phyloP scores from a whole-genome alignment of 306 rosid species.

The Sicyos edulis region DNA sequence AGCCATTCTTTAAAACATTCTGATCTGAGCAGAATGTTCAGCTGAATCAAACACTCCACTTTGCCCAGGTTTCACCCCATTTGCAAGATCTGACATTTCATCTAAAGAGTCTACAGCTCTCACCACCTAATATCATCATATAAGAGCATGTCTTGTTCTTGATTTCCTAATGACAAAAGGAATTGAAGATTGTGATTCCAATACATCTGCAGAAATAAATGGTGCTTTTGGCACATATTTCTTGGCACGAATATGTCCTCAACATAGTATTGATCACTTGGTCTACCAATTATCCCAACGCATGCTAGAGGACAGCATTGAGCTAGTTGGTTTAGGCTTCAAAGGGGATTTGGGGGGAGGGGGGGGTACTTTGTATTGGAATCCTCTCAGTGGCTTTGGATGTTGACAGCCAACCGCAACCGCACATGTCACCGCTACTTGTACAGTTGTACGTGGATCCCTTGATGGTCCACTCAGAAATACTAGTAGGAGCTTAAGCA shows the following conservation, averaged over 20 bases:
- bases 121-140: slow-evolving; percentile 60
- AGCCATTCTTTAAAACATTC: slow-evolving; percentile 83
- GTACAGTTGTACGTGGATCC: slow-evolving; percentile 97
- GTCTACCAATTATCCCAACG: slow-evolving; percentile 95
- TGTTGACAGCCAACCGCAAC: slow-evolving; percentile 87
- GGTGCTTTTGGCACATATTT: slow-evolving; percentile 98
- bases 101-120: slow-evolving; percentile 82
- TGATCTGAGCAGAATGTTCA: slow-evolving; percentile 70
- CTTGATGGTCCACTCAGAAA: slow-evolving; percentile 96
- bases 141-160: slow-evolving; percentile 95
- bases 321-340: slow-evolving; percentile 51
- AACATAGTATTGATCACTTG: slow-evolving; percentile 91
- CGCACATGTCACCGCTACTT: slow-evolving; percentile 99
- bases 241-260: slow-evolving; percentile 96
- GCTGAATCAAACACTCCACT: slow-evolving; percentile 62
- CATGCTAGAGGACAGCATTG: slow-evolving; percentile 88
- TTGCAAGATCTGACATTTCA: slow-evolving; percentile 61
- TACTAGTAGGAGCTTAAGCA: slow-evolving; percentile 92
- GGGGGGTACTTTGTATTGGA: slow-evolving; percentile 85
- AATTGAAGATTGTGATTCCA: slow-evolving; percentile 98
- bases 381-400: slow-evolving; percentile 92
- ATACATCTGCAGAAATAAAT: slow-evolving; percentile 96
- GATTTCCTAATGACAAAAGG: slow-evolving; percentile 98
- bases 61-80: slow-evolving; percentile 89
- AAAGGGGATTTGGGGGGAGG: slow-evolving; percentile 72